A percentile compares a stretch with the other conserved stretches of the same genome.
These are phyloP conservation scores for Colletotrichum ledebouriae DNA, from an alignment of 2,329 filamentous ascomycete genomes.

Conservation along the genomic window DNA sequence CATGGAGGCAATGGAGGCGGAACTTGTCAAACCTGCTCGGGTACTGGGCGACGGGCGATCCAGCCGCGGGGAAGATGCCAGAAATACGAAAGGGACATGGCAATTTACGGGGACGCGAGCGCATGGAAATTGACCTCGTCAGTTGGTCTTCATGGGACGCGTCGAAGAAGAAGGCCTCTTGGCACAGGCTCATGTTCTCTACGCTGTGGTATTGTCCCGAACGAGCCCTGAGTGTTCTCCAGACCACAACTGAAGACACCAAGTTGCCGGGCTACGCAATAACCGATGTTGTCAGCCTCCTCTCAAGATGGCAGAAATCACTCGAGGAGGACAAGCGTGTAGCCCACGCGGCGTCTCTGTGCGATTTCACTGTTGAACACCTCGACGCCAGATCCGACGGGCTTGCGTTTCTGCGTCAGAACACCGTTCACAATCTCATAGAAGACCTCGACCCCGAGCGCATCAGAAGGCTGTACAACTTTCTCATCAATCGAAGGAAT, in stretches of 20 bases:
- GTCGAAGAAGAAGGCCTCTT: slow-evolving; percentile 40
- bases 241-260: slow-evolving; percentile 55
- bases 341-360: slow-evolving; percentile 40
- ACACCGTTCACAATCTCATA: slow-evolving; percentile 48
- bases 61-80: not conserved
- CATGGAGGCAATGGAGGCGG: slow-evolving; percentile 6
- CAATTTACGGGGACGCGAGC: slow-evolving; percentile 48
- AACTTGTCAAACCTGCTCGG: slow-evolving; percentile 1
- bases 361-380: slow-evolving; percentile 44
- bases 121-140: slow-evolving; percentile 46
- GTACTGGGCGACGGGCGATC: not conserved
- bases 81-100: not conserved
- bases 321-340: not conserved
- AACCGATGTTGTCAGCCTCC: slow-evolving; percentile 52
- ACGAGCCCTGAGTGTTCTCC: slow-evolving; percentile 51
- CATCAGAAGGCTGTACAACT: slow-evolving; percentile 51
- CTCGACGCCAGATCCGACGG: slow-evolving; percentile 42
- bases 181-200: slow-evolving; percentile 54
- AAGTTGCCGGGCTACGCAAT: slow-evolving; percentile 55
- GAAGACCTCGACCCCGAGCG: not conserved
- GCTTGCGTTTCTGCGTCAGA: slow-evolving; percentile 54
- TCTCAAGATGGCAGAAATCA: slow-evolving; percentile 45
- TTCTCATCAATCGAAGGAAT: slow-evolving; percentile 49
- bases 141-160: slow-evolving; percentile 41
- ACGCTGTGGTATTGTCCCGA: slow-evolving; percentile 51